phyloP scores from a whole-genome alignment of 2,329 filamentous ascomycete genomes.

The Clarireedia monteithiana region DNA sequence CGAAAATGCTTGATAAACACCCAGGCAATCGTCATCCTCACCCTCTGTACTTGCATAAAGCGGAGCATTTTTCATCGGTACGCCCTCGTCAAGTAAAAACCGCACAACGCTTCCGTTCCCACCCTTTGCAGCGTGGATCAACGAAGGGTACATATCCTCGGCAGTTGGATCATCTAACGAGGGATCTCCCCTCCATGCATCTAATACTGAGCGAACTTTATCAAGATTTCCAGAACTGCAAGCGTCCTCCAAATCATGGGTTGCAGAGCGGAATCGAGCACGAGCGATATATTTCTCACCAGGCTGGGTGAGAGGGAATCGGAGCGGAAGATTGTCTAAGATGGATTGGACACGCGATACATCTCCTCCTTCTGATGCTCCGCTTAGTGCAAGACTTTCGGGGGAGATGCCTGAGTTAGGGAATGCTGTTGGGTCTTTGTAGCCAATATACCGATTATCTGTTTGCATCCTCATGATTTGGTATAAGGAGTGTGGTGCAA shows the following conservation, averaged over 20 bases:
- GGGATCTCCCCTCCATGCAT: not conserved
- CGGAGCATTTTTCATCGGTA: not conserved
- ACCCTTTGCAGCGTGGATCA: not conserved
- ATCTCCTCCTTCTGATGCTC: not conserved
- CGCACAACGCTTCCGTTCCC: not conserved
- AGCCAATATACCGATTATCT: not conserved
- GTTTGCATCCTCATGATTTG: not conserved
- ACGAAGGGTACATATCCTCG: not conserved
- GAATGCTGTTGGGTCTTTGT: not conserved
- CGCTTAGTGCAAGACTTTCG: not conserved
- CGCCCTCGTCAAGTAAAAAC: not conserved
- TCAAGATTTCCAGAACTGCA: not conserved
- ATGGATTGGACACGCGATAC: not conserved
- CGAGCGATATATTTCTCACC: not conserved
- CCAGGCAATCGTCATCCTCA: not conserved
- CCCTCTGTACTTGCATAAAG: not conserved
- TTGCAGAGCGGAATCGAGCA: not conserved
- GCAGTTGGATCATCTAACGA: not conserved
- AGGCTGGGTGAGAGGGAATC: not conserved
- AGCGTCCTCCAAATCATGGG: not conserved
- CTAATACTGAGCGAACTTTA: not conserved
- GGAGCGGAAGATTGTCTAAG: not conserved
- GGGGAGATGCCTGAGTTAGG: not conserved
- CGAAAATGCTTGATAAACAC: not conserved
- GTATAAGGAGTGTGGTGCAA: not conserved